These are phyloP conservation scores for Saccharomycopsis amapae DNA, from an alignment of 805 yeast species.

Conservation along the genomic window DNA sequence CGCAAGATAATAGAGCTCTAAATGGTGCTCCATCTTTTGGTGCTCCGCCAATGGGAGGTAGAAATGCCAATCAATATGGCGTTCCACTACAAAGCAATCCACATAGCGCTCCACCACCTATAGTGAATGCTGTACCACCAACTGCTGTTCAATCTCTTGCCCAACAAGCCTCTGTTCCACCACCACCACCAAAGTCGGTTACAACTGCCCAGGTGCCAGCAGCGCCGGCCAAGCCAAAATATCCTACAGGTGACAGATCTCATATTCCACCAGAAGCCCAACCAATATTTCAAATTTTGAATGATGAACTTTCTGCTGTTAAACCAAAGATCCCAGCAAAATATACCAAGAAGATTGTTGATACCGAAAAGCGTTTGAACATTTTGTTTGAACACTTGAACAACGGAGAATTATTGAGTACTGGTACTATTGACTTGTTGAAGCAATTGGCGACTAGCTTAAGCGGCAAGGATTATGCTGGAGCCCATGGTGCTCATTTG, in stretches of 20 bases:
- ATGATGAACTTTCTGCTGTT: conserved; percentile 48
- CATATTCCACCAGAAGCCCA: conserved; percentile 54
- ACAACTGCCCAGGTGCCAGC: no score
- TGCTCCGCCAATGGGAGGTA: conserved; percentile 4
- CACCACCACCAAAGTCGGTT: conserved; percentile 22
- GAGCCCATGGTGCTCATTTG: conserved; percentile 50
- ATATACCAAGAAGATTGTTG: conserved; percentile 64
- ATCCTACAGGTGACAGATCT: conserved; percentile 60
- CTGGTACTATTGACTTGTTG: conserved; percentile 48
- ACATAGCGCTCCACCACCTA: conserved; percentile 6
- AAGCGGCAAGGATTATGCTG: conserved; percentile 44
- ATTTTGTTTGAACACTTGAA: conserved; percentile 73
- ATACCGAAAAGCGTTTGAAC: conserved; percentile 75
- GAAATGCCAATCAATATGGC: neutral
- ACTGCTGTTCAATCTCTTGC: conserved; percentile 25
- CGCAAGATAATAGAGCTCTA: conserved; percentile 21
- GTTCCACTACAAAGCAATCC: conserved; percentile 1
- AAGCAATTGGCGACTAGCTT: conserved; percentile 44
- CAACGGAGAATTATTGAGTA: conserved; percentile 57
- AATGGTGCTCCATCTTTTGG: conserved; percentile 20
- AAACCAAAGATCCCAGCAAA: conserved; percentile 71
- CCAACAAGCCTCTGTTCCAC: conserved; percentile 26
- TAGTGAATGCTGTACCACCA: no score
- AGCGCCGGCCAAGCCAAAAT: conserved; percentile 23
- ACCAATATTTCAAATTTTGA: conserved; percentile 54